These are phyloP conservation scores for Pelagophyceae sp. DNA, from an alignment of 352 stramenopile genomes.

Conservation along the genomic window DNA sequence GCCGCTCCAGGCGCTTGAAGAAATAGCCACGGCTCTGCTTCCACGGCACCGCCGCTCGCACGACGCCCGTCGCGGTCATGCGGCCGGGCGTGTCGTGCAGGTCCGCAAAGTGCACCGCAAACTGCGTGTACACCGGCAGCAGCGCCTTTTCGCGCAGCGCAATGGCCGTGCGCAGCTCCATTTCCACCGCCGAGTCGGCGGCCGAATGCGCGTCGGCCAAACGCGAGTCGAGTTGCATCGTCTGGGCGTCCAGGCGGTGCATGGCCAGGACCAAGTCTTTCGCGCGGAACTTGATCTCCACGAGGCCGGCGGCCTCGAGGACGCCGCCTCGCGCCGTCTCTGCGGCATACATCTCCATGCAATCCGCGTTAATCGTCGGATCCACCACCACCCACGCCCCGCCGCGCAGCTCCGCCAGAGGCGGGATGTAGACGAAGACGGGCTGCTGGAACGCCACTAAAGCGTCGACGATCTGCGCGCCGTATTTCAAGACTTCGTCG, in stretches of 20 bases:
- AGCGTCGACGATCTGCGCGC: conserved; percentile 97
- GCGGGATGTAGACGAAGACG: conserved; percentile 99
- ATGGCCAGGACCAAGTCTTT: conserved; percentile 91
- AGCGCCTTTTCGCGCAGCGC: conserved; percentile 78
- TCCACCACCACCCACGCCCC: conserved; percentile 99
- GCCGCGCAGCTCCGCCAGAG: conserved; percentile 93
- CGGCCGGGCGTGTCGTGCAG: conserved; percentile 98
- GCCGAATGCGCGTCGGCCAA: conserved; percentile 41
- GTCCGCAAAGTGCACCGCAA: conserved; percentile 98
- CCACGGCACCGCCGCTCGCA: conserved; percentile 92
- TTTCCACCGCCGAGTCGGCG: conserved; percentile 18
- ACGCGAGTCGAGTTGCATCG: conserved; percentile 67
- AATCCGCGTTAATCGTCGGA: conserved; percentile 94
- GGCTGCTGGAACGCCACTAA: conserved; percentile 97
- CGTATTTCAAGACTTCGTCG: conserved; percentile 99
- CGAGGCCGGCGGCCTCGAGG: conserved; percentile 92
- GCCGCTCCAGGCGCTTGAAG: conserved; percentile 92
- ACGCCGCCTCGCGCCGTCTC: conserved; percentile 85
- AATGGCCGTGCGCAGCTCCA: conserved; percentile 63
- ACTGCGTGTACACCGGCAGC: conserved; percentile 86
- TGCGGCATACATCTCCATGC: conserved; percentile 99
- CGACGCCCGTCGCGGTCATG: conserved; percentile 97
- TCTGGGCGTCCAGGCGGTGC: conserved; percentile 87
- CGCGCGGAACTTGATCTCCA: conserved; percentile 98
- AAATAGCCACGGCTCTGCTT: conserved; percentile 88